These are phyloP conservation scores for Calonectria ilicicola DNA, from an alignment of 2,329 filamentous ascomycete species.

Conservation along the genomic window DNA sequence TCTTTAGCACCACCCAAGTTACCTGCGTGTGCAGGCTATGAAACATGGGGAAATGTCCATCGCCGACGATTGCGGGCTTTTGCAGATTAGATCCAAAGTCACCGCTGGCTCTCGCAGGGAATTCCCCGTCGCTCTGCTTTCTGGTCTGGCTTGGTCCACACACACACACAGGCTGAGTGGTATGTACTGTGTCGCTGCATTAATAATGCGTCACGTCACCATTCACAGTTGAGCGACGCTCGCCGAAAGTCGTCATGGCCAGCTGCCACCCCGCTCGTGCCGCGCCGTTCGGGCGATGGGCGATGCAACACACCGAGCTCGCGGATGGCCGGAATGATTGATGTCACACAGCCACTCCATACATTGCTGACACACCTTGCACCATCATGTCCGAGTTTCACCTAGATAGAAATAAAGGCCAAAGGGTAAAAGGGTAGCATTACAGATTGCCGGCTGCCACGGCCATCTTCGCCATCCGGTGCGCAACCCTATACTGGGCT, in stretches of 20 bases:
- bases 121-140: background rate
- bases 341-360: background rate
- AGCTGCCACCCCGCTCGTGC: background rate
- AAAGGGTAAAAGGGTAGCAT: too few species aligned
- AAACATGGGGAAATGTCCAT: constrained; percentile 2
- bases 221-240: background rate
- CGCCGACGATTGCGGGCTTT: background rate
- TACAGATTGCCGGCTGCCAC: too few species aligned
- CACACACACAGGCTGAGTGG: background rate
- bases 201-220: constrained; percentile 9
- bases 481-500: background rate
- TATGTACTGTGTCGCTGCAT: background rate
- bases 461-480: background rate
- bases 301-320: background rate
- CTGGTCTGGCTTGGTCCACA: background rate
- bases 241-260: background rate
- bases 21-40: background rate
- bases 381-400: too few species aligned
- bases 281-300: background rate
- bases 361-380: background rate
- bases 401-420: too few species aligned
- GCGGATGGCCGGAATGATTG: background rate
- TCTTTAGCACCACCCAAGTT: background rate
- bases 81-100: background rate
- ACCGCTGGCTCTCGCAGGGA: background rate